These are phyloP conservation scores for Hamiltosporidium tvaerminnensis DNA, from an alignment of 371 early-diverging fungal species.

Conservation along the genomic window DNA sequence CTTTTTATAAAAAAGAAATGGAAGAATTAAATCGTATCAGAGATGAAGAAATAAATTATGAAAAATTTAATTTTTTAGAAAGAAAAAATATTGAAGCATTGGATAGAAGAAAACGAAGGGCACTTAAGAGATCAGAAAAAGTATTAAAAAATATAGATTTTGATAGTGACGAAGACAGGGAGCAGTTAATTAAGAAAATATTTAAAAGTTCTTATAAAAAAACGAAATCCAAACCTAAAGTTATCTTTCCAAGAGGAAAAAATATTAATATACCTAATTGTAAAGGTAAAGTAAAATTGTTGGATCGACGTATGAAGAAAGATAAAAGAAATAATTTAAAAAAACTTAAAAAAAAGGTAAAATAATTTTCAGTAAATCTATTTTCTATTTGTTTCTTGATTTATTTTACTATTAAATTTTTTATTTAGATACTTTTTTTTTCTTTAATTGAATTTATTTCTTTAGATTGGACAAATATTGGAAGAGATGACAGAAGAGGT, in stretches of 20 bases:
- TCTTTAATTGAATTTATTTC: no score
- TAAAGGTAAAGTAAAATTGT: slow-evolving; percentile 34
- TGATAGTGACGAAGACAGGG: not conserved
- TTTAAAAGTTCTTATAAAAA: not conserved
- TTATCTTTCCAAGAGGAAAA: not conserved
- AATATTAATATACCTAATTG: slow-evolving; percentile 28
- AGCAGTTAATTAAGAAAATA: not conserved
- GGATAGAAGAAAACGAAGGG: not conserved
- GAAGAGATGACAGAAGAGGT: no score
- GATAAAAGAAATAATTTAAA: slow-evolving; percentile 30
- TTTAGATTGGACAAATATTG: no score
- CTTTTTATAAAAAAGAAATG: slow-evolving; percentile 1
- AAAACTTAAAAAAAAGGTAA: no score
- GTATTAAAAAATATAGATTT: not conserved
- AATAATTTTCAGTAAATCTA: no score
- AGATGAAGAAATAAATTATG: not conserved
- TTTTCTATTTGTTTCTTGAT: no score
- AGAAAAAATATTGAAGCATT: not conserved
- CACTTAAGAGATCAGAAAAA: not conserved
- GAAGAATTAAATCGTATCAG: not conserved
- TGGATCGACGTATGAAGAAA: slow-evolving; percentile 52
- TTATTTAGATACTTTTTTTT: no score
- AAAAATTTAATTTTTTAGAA: not conserved
- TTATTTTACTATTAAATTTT: no score
- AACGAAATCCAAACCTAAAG: slow-evolving; percentile 15